phyloP scores from a whole-genome alignment of 2,329 filamentous ascomycete species.

The Fusarium acutatum region DNA sequence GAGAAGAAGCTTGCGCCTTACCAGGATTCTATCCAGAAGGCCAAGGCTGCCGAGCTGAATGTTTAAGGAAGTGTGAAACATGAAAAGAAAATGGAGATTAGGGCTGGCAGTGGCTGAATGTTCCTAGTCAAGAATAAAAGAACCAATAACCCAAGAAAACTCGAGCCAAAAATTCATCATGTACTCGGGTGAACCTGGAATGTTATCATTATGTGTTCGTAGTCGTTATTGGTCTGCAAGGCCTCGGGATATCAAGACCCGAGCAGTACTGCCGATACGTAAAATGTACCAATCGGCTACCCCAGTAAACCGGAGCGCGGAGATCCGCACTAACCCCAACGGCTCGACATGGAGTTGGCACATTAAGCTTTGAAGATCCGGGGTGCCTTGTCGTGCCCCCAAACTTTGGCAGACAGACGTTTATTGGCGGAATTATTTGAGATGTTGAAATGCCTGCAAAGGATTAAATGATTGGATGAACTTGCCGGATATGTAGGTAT shows the following conservation, averaged over 20 bases:
- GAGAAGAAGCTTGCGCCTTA: constrained; percentile 29
- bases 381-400: neutral
- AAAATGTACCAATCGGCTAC: neutral
- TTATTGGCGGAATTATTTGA: neutral
- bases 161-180: fast-evolving
- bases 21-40: constrained; percentile 10
- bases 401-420: fast-evolving
- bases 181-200: fast-evolving
- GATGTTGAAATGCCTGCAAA: fast-evolving
- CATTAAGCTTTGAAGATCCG: neutral
- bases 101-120: neutral
- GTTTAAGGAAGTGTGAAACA: neutral
- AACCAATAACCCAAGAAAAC: fast-evolving
- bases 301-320: neutral
- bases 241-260: neutral
- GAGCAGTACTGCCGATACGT: neutral
- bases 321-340: neutral
- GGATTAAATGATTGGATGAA: fast-evolving
- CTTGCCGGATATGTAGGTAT: neutral
- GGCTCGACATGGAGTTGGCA: neutral
- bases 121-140: neutral
- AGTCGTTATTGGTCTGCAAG: fast-evolving
- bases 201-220: no score
- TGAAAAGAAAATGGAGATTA: neutral
- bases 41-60: constrained; percentile 20